Evolutionary conservation across 768 basidiomycete species (phyloP).

Genomic region (Phylloporus arenicola): DNA sequence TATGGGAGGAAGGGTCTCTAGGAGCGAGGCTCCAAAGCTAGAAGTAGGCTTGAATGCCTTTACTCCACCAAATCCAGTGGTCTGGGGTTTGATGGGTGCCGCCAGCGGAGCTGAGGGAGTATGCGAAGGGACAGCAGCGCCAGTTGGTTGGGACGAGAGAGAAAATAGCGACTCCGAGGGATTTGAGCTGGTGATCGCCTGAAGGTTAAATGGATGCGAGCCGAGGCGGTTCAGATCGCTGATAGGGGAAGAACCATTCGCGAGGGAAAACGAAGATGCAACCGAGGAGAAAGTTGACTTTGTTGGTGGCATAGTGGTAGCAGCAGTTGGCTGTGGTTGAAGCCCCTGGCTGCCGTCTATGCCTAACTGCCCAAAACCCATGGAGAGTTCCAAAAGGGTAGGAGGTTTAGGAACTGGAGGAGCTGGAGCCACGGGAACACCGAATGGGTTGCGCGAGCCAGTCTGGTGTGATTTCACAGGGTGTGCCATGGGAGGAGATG

Average conservation of each 20-base stretch:
- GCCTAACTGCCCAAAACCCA: constrained; percentile 35
- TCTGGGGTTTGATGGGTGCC: constrained; percentile 36
- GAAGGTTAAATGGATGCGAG: constrained; percentile 23
- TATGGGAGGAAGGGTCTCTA: constrained; percentile 72
- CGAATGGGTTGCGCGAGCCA: constrained; percentile 94
- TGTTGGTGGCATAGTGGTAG: constrained; percentile 13
- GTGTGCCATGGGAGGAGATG: constrained; percentile 46
- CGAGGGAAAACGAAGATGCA: constrained; percentile 66
- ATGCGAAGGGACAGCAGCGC: constrained; percentile 32
- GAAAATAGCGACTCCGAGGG: constrained; percentile 45
- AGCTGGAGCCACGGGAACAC: constrained; percentile 54
- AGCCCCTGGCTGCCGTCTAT: constrained; percentile 26
- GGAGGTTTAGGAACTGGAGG: constrained; percentile 72
- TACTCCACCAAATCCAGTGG: constrained; percentile 52
- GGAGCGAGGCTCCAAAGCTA: constrained; percentile 69
- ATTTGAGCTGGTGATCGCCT: constrained; percentile 36
- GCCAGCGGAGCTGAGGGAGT: constrained; percentile 32
- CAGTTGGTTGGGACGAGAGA: constrained; percentile 49
- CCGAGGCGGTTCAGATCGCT: constrained; percentile 12
- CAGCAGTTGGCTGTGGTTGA: constrained; percentile 22
- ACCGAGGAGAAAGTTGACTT: constrained; percentile 60
- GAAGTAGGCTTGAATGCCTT: constrained; percentile 82
- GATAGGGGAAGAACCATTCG: constrained; percentile 17
- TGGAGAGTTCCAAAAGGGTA: constrained; percentile 75
- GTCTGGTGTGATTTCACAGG: constrained; percentile 85